These are phyloP conservation scores for Friedmanniomyces simplex DNA, from an alignment of 495 filamentous ascomycete species.

Conservation along the genomic window DNA sequence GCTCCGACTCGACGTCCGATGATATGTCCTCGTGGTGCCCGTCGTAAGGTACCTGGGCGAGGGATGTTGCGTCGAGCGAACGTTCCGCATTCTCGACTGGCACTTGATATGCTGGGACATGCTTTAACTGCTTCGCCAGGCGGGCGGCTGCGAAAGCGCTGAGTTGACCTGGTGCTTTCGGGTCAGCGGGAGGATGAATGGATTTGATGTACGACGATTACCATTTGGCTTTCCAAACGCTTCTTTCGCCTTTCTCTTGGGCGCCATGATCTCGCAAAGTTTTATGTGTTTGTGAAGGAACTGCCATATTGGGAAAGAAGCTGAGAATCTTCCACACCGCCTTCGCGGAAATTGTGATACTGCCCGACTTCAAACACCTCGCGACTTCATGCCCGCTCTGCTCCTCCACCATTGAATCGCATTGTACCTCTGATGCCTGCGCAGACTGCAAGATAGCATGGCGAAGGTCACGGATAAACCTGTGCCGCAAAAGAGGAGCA, in stretches of 20 bases:
- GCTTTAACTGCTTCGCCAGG: conserved; percentile 8
- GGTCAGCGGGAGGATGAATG: neutral
- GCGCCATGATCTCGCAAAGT: conserved; percentile 10
- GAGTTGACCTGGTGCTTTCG: conserved; percentile 6
- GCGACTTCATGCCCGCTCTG: neutral
- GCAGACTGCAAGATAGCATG: neutral
- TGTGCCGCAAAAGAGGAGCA: conserved; percentile 4
- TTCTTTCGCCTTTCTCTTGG: conserved; percentile 16
- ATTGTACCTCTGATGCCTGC: neutral
- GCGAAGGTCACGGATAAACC: neutral
- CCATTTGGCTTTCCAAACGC: conserved; percentile 12
- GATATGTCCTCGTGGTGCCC: neutral
- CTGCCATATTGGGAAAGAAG: neutral
- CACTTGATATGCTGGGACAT: neutral
- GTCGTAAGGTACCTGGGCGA: conserved; percentile 9
- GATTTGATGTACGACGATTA: neutral
- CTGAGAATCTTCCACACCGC: neutral
- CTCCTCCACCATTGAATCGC: neutral
- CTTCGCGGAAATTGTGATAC: conserved; percentile 4
- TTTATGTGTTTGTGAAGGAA: neutral
- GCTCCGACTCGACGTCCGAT: neutral
- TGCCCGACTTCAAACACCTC: neutral
- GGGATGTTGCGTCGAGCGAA: neutral
- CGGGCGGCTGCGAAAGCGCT: conserved; percentile 22
- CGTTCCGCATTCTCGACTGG: neutral